phyloP scores from a whole-genome alignment of 768 basidiomycete genomes.

The Sporobolomyces phaffii region DNA sequence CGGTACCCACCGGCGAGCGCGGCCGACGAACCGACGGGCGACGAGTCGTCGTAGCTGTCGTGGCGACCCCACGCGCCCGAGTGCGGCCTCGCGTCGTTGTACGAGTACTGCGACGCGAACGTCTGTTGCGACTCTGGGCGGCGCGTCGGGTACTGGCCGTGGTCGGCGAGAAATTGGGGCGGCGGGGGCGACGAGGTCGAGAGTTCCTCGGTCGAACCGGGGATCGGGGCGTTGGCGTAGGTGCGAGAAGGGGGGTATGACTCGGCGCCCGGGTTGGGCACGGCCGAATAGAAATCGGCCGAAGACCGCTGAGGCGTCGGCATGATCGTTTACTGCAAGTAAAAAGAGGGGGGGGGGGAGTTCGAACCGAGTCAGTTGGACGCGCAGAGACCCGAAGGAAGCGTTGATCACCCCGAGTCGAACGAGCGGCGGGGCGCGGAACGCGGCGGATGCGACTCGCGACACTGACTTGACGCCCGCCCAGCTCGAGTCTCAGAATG shows the following conservation, averaged over 20 bases:
- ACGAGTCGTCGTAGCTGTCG: not conserved
- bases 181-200: not conserved
- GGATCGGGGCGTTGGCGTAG: conserved; percentile 8
- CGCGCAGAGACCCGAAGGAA: no score
- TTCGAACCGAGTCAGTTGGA: no score
- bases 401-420: no score
- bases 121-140: conserved; percentile 2
- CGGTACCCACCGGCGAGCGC: not conserved
- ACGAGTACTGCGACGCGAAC: conserved; percentile 14
- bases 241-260: conserved; percentile 32
- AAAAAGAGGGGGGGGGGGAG: no score
- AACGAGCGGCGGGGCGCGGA: no score
- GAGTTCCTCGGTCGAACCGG: conserved; percentile 7
- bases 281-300: conserved; percentile 34
- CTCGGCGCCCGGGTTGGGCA: conserved; percentile 8
- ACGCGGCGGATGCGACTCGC: no score
- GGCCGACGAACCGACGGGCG: not conserved
- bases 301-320: conserved; percentile 19
- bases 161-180: not conserved
- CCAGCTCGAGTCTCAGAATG: no score
- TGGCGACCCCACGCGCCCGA: conserved; percentile 1
- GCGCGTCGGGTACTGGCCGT: not conserved
- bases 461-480: no score
- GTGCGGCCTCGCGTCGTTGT: not conserved
- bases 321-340: not conserved